Percentiles rank a stretch among this genome's conserved stretches.
Evolutionary conservation across 176 grass and related monocot species (phyloP).

Genomic region (Eleusine indica): DNA sequence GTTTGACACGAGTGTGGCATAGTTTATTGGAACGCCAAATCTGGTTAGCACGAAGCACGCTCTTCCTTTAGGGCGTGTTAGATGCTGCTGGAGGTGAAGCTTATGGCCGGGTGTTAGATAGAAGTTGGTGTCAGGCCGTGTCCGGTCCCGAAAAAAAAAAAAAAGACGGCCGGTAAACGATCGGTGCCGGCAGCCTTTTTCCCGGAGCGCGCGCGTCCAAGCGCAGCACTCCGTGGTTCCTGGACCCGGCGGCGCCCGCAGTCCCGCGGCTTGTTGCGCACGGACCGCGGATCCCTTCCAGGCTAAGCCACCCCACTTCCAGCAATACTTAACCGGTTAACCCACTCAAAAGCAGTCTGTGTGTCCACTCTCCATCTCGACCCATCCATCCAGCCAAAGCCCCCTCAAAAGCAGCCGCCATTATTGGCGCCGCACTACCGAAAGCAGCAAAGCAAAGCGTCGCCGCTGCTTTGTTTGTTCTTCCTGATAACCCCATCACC

Average conservation of each 20-base stretch:
- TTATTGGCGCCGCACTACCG: slow-evolving; percentile 33
- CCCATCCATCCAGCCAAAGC: background rate
- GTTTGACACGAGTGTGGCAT: too few relatives aligned
- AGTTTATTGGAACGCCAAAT: too few relatives aligned
- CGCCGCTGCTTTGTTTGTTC: background rate
- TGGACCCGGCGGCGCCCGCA: background rate
- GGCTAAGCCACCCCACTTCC: slow-evolving; percentile 39
- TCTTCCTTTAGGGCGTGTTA: too few relatives aligned
- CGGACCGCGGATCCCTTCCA: slow-evolving; percentile 23
- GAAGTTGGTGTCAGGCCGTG: too few relatives aligned
- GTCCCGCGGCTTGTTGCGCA: too few relatives aligned
- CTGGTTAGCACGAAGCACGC: too few relatives aligned
- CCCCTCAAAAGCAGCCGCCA: slow-evolving; percentile 15
- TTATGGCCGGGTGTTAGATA: too few relatives aligned
- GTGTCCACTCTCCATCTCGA: background rate
- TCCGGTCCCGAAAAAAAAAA: too few relatives aligned
- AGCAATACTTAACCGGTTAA: slow-evolving; percentile 14
- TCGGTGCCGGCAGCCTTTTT: slow-evolving; percentile 5
- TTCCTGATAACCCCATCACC: background rate
- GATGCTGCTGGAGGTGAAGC: too few relatives aligned
- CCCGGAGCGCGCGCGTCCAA: background rate
- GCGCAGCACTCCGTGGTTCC: background rate
- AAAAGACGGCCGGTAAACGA: background rate
- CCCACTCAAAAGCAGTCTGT: background rate
- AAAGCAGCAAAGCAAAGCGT: slow-evolving; percentile 19